Evolutionary conservation across 2,329 filamentous ascomycete species (phyloP).

Genomic region (Colletotrichum euphorbiae): DNA sequence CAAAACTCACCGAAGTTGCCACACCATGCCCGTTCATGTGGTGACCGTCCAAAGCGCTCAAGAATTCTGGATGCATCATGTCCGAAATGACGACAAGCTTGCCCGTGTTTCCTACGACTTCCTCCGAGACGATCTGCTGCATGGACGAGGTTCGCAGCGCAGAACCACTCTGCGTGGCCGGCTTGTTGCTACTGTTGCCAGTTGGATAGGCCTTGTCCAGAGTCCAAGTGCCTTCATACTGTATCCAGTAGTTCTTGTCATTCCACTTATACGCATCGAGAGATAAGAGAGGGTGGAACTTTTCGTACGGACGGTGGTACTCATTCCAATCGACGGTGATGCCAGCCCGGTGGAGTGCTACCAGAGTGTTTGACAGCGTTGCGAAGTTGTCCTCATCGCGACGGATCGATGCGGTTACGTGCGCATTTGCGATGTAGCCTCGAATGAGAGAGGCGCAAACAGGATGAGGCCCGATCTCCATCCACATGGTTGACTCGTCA

Average conservation of each 20-base stretch:
- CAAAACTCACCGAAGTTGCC: conserved; percentile 53
- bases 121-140: conserved; percentile 52
- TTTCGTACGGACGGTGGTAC: conserved; percentile 71
- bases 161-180: conserved; percentile 44
- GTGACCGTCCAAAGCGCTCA: conserved; percentile 55
- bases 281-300: conserved; percentile 68
- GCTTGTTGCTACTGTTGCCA: conserved; percentile 49
- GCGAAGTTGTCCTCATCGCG: conserved; percentile 73
- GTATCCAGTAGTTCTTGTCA: conserved; percentile 78
- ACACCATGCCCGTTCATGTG: conserved; percentile 56
- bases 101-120: conserved; percentile 42
- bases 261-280: conserved; percentile 77
- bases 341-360: conserved; percentile 67
- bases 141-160: conserved; percentile 47
- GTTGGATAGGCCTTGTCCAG: conserved; percentile 59
- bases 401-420: conserved; percentile 72
- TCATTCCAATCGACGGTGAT: conserved; percentile 74
- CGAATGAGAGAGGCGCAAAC: conserved; percentile 69
- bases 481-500: conserved; percentile 72
- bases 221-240: conserved; percentile 58
- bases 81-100: conserved; percentile 52
- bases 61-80: conserved; percentile 53
- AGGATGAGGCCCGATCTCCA: conserved; percentile 78
- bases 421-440: conserved; percentile 72
- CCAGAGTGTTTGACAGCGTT: conserved; percentile 69